Evolutionary conservation across 2,329 filamentous ascomycete genomes (phyloP), one percentile per base, ranked within the genome.

Genomic region (Ceratocystis alfenasii): DNA sequence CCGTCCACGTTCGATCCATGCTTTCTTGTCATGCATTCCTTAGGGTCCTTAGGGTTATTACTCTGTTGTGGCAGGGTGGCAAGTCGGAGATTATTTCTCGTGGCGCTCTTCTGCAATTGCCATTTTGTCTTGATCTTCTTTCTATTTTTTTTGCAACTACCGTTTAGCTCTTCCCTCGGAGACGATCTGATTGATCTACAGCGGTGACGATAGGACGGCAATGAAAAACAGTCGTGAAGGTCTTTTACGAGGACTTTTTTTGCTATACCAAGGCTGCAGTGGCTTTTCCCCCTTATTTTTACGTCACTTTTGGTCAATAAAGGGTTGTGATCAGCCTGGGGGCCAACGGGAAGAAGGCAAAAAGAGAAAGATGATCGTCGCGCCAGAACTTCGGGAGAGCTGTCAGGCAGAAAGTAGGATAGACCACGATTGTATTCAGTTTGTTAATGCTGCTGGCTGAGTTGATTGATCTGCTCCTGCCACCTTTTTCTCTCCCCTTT

Each of bases 331-430:
- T 44, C 33, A 62, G 36, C 36, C 12, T 41, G 36, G 36, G 36
- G 36, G 36, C 36, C 36, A 5, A 10, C 33, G 2, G n/a, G 25
- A 46, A 59, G 15, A 36, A 36, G 28, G 55, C 28, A 59, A 8
- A 36, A 53, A 48, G 46, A 22, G 17, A 30, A n/a, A 20, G 55
- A 59, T 59, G 25, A 30, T 59, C 28, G 25, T 41, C 36, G 36
- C 10, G 36, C 36, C 55, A 59, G 55, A 59, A n/a, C 55, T 59
- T 36, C 20, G 36, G 36, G 55, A 59, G 28, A 59, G 55, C 25
- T 59, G 28, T 59, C 55, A 59, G 55, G 17, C 55, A 57, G n/a
- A 10, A 57, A 10, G 28, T 8, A 30, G 15, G 55, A 36, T 59
- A 28, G 10, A 17, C 20, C n/a, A 22, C 20, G 48, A 53, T 53